A percentile compares a stretch with the other conserved stretches of the same genome.
phyloP scores from a whole-genome alignment of 345 rosid species.

The Cardiospermum halicacabum region DNA sequence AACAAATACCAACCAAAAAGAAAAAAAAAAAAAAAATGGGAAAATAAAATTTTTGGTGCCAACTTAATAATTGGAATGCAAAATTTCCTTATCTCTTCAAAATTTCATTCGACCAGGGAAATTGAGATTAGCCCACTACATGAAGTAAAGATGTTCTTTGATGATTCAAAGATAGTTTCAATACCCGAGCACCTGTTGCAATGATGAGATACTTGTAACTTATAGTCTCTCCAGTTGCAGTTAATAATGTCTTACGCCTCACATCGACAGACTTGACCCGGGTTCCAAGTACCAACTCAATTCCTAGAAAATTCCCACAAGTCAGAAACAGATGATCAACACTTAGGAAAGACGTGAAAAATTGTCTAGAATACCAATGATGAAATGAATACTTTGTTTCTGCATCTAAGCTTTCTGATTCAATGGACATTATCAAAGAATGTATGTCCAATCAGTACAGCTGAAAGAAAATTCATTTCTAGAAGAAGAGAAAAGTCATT shows the following conservation, averaged over 20 bases:
- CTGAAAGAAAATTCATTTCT: background rate
- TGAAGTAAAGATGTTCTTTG: conserved; percentile 11
- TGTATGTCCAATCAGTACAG: background rate
- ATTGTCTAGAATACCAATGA: background rate
- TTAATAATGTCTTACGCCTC: conserved; percentile 77
- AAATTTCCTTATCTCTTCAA: background rate
- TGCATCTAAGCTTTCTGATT: background rate
- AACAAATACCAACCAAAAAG: background rate
- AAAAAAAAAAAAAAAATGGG: background rate
- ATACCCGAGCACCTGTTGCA: conserved; percentile 99
- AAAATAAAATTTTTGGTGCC: background rate
- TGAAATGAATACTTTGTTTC: background rate
- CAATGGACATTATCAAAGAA: background rate
- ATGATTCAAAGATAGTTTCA: conserved; percentile 31
- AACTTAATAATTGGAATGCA: background rate
- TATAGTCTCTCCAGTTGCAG: conserved; percentile 91
- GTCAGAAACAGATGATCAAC: background rate
- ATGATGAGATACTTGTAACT: conserved; percentile 81
- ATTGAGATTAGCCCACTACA: background rate
- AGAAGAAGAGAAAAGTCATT: background rate
- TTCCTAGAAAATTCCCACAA: conserved; percentile 45
- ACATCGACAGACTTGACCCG: conserved; percentile 87
- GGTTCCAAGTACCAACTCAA: conserved; percentile 91
- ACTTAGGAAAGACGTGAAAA: background rate
- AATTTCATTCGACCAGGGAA: background rate